Conservation (phyloP, 1,284 basidiomycete genomes). For the Microbotryum lychnidis-dioicae region DNA sequence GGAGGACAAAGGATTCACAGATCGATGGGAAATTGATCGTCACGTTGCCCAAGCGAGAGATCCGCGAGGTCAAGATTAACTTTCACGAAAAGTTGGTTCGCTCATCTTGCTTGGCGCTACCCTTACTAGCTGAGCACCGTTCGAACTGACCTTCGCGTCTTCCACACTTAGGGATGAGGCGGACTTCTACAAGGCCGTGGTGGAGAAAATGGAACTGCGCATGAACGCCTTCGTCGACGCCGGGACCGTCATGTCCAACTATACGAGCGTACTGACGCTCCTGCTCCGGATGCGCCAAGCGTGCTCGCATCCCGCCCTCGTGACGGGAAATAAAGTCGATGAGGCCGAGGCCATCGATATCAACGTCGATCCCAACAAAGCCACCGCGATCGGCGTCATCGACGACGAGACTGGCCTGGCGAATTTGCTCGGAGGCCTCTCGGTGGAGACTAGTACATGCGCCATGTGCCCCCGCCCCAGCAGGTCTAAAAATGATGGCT, state of each 20-base stretch:
- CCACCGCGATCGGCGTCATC: conserved; percentile 44
- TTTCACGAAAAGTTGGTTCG: no score
- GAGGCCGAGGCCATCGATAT: conserved; percentile 20
- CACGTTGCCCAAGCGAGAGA: conserved; percentile 63
- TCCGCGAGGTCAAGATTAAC: conserved; percentile 55
- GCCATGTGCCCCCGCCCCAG: conserved; percentile 6
- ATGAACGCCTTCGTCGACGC: conserved; percentile 54
- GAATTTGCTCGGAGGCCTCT: conserved; percentile 4
- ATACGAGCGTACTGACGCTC: conserved; percentile 75
- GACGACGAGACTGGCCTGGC: conserved; percentile 42
- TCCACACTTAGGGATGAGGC: conserved; percentile 63
- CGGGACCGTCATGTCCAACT: conserved; percentile 54
- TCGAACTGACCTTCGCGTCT: conserved; percentile 44
- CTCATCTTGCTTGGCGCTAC: no score
- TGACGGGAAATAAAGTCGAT: conserved; percentile 37
- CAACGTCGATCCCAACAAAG: neutral
- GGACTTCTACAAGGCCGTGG: conserved; percentile 70
- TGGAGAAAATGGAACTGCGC: conserved; percentile 61
- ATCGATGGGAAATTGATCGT: conserved; percentile 78
- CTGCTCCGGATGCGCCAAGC: conserved; percentile 52
- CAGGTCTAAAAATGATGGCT: neutral
- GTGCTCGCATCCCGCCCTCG: conserved; percentile 76
- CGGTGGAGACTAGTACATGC: neutral
- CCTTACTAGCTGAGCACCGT: neutral
- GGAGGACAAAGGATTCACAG: conserved; percentile 70